These are phyloP conservation scores for Schrenkiella parvula DNA, from an alignment of 345 rosid species.

Conservation along the genomic window DNA sequence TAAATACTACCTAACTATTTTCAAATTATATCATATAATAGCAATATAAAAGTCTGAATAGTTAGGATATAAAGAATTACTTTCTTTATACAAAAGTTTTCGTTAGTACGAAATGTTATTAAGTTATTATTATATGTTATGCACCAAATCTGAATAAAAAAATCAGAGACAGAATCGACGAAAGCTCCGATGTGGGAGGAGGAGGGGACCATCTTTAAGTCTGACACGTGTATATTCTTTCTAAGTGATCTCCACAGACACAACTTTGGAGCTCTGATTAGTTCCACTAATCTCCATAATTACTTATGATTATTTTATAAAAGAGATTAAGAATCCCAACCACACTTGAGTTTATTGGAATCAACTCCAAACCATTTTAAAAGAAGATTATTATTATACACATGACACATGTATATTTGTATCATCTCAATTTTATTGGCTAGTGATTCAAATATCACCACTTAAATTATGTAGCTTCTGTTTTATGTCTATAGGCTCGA, in stretches of 20 bases:
- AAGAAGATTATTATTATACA: constrained; percentile 1
- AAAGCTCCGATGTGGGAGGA: constrained; percentile 35
- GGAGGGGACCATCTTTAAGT: constrained; percentile 24
- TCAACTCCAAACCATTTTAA: constrained; percentile 12
- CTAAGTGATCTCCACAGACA: constrained; percentile 18
- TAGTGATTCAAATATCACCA: neutral
- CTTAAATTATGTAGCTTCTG: constrained; percentile 1
- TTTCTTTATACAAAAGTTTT: neutral
- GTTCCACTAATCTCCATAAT: constrained; percentile 29
- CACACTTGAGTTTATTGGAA: constrained; percentile 30
- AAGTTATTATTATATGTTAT: neutral
- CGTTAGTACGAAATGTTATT: neutral
- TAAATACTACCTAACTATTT: too few species aligned
- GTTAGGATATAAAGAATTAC: too few species aligned
- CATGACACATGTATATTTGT: constrained; percentile 15
- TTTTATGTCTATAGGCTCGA: constrained; percentile 5
- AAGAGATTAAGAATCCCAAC: constrained; percentile 14
- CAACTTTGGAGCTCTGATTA: constrained; percentile 19
- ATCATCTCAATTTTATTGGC: constrained; percentile 1
- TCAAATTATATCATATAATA: too few species aligned
- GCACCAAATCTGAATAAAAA: constrained; percentile 9
- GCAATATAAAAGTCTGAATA: too few species aligned
- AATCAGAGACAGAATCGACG: constrained; percentile 20
- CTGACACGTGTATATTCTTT: constrained; percentile 30
- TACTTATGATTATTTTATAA: constrained; percentile 10